Base-by-base conservation (phyloP, 331 rosid species). In the Erythrophleum ivorense region DNA sequence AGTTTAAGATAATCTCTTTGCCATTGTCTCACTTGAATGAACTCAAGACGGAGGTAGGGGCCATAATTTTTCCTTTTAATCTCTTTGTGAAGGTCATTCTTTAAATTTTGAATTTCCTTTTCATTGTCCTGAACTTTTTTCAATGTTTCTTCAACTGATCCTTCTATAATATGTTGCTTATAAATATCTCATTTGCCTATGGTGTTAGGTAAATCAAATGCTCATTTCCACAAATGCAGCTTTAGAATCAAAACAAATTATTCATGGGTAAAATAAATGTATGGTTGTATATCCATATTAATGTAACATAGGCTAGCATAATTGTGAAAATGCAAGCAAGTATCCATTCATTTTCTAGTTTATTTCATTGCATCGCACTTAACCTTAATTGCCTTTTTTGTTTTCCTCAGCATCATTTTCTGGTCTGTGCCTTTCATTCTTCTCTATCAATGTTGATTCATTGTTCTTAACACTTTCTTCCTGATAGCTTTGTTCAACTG, bases 151-250 rank as follows among this genome's bases (percentile, higher is more conserved):
- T 72, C 84, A 80, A 53, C 77, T n/a, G 40, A 80, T 73, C 70
- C 78, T 55, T 76, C 62, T 50, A 12, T 29, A 21, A 53, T 69
- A 53, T 77, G 74, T 58, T 66, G 79, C 67, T 75, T 69, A 19
- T 9, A 12, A 57, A 38, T 15, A 49, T 75, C 72, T 79, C n/a
- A 48, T 34, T 57, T 50, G 46, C 36, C 82, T 75, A 43, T 69
- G 29, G 9, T 79, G 53, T 66, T 40, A 2, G 62, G 76, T 63
- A 45, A 67, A 31, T 78, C 80, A 62, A 18, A 45, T 38, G 29
- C 88, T 88, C 87, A 84, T 73, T 87, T 73, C 59, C 34, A 69
- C n/a, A 57, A 7, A 78, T 66, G 79, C 73, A 59, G 72, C 9
- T 63, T 84, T 46, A 50, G 58, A 52, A 41, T 76, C 59, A 43